These are phyloP conservation scores for Beta macrorhiza DNA, from an alignment of 179 eudicot species.

Conservation along the genomic window DNA sequence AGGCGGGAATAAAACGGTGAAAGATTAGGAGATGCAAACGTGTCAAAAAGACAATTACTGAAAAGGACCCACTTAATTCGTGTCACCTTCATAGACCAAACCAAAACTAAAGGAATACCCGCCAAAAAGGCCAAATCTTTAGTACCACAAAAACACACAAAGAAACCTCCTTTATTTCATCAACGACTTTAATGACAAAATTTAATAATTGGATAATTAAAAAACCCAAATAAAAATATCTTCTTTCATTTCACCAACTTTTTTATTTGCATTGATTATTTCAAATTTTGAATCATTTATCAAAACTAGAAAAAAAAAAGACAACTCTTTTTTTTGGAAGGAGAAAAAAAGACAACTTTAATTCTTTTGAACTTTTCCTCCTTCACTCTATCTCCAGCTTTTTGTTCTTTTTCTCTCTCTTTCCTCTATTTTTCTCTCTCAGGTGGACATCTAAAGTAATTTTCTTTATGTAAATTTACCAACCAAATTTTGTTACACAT, in stretches of 20 bases:
- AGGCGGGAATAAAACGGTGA: neutral
- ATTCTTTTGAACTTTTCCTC: neutral
- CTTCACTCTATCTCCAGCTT: neutral
- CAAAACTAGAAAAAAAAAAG: neutral
- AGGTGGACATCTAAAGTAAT: too few relatives aligned
- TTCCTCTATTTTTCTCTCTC: too few relatives aligned
- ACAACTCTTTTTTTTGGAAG: neutral
- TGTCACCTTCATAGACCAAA: constrained; percentile 10
- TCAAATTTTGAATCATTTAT: neutral
- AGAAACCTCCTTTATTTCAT: neutral
- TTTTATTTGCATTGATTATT: neutral
- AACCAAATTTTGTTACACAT: neutral
- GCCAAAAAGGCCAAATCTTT: constrained; percentile 1
- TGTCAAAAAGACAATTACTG: neutral
- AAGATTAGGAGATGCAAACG: neutral
- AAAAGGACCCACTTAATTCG: constrained; percentile 23
- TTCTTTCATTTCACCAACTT: neutral
- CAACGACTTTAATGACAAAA: neutral
- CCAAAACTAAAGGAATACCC: constrained; percentile 3
- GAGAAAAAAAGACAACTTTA: neutral
- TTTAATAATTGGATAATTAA: neutral
- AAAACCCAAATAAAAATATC: neutral
- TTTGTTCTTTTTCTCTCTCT: neutral
- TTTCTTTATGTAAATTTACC: too few relatives aligned
- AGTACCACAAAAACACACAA: neutral